Evolutionary conservation across 78 protist genomes (phyloP).

Genomic region (Diacronema lutheri): DNA sequence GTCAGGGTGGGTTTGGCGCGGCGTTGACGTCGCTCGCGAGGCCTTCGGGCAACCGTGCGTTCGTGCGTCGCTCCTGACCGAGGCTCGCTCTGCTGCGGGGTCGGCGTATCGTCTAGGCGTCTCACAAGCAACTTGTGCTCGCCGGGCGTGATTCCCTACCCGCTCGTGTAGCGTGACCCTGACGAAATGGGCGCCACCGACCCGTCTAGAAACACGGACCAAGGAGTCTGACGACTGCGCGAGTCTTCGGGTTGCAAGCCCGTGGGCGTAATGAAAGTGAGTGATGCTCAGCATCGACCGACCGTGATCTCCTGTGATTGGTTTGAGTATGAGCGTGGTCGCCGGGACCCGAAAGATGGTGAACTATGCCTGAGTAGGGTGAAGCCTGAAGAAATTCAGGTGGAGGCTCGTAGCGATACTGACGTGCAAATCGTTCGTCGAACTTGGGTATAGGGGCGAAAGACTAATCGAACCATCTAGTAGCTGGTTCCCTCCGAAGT

Average conservation of each 20-base stretch:
- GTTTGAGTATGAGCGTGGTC: constrained; percentile 59
- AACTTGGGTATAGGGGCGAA: constrained; percentile 90
- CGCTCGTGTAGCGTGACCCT: constrained; percentile 2
- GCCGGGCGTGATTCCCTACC: not conserved
- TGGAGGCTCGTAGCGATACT: constrained; percentile 86
- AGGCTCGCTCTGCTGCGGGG: not conserved
- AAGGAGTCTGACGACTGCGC: constrained; percentile 87
- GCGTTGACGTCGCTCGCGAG: not conserved
- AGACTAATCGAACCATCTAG: constrained; percentile 89
- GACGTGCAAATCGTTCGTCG: constrained; percentile 92
- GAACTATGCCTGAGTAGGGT: constrained; percentile 84
- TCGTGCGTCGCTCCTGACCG: not conserved
- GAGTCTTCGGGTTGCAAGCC: constrained; percentile 62
- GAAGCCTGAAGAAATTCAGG: constrained; percentile 81
- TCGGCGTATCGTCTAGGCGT: not conserved
- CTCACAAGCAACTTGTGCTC: not conserved
- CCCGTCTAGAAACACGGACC: constrained; percentile 97
- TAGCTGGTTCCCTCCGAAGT: constrained; percentile 95
- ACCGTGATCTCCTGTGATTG: constrained; percentile 46
- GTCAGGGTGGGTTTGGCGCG: not conserved
- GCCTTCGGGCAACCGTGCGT: not conserved
- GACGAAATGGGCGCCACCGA: constrained; percentile 49
- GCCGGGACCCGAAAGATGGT: constrained; percentile 87
- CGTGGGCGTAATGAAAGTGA: constrained; percentile 74
- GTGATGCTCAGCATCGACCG: constrained; percentile 37